phyloP scores from a whole-genome alignment of 2,329 filamentous ascomycete species.

The Claviceps citrina region DNA sequence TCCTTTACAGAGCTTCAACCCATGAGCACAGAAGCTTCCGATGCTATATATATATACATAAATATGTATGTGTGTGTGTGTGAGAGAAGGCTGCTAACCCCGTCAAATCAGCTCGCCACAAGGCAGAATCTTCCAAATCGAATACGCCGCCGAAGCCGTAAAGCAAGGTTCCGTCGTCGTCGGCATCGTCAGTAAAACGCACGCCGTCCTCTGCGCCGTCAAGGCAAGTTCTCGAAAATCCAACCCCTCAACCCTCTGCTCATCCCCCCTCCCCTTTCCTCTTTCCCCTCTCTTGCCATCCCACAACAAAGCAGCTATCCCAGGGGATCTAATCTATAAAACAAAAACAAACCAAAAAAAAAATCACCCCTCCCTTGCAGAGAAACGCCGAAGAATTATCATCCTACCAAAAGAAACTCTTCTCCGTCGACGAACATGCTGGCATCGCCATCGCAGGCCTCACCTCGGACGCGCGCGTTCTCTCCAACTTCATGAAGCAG shows the following conservation, averaged over 20 bases:
- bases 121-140: slow-evolving; percentile 98
- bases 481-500: slow-evolving; percentile 99
- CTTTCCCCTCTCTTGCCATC: not conserved
- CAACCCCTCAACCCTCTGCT: no score
- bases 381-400: slow-evolving; percentile 98
- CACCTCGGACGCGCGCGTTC: slow-evolving; percentile 91
- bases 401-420: slow-evolving; percentile 99
- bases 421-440: slow-evolving; percentile 87
- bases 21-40: no score
- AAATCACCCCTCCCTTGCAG: slow-evolving; percentile 28
- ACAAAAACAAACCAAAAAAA: not conserved
- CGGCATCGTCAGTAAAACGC: slow-evolving; percentile 93
- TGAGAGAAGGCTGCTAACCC: slow-evolving; percentile 16
- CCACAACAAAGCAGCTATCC: no score
- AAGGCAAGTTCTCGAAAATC: slow-evolving; percentile 71
- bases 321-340: no score
- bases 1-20: not conserved
- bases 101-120: slow-evolving; percentile 70
- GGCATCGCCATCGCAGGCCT: slow-evolving; percentile 93
- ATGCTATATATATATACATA: no score
- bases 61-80: no score
- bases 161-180: slow-evolving; percentile 98
- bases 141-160: slow-evolving; percentile 96
- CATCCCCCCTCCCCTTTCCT: not conserved
- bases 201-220: slow-evolving; percentile 85